Conservation (phyloP, 352 stramenopile genomes). For the Globisporangium middletonii region DNA sequence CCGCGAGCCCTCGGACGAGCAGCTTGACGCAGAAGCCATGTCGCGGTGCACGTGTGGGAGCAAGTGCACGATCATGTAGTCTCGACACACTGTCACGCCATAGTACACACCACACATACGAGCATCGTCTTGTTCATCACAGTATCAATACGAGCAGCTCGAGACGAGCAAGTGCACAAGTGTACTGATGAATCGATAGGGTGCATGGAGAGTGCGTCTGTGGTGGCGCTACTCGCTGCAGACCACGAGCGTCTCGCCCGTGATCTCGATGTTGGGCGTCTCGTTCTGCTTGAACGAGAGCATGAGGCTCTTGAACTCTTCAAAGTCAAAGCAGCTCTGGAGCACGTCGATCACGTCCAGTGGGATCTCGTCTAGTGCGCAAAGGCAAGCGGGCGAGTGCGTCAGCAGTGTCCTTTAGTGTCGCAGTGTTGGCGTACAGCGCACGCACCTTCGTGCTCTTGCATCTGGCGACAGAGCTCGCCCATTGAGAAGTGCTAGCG, state of each 20-base stretch:
- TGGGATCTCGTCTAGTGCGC: slow-evolving; percentile 57
- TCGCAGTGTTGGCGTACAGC: neutral
- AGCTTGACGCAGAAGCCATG: slow-evolving; percentile 59
- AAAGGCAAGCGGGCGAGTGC: neutral
- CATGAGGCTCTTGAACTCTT: slow-evolving; percentile 87
- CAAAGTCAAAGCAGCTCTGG: slow-evolving; percentile 78
- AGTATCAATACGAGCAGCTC: neutral
- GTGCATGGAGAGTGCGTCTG: neutral
- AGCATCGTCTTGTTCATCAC: neutral
- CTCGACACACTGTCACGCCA: neutral
- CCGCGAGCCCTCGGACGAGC: slow-evolving; percentile 22
- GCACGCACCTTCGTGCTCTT: slow-evolving; percentile 68
- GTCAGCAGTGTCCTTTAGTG: neutral
- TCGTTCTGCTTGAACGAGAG: slow-evolving; percentile 85
- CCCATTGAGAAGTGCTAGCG: slow-evolving; percentile 79
- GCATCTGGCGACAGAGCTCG: slow-evolving; percentile 69
- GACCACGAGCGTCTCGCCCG: slow-evolving; percentile 48
- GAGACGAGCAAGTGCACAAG: neutral
- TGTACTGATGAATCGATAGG: neutral
- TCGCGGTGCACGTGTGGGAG: slow-evolving; percentile 51
- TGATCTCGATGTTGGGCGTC: slow-evolving; percentile 69
- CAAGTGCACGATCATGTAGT: slow-evolving; percentile 63
- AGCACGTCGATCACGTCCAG: slow-evolving; percentile 77
- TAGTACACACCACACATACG: neutral
- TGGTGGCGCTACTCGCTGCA: slow-evolving; percentile 15